Percentiles rank a stretch among this genome's conserved stretches.
These are phyloP conservation scores for Phlegmacium glaucopus DNA, from an alignment of 768 basidiomycete species.

Conservation along the genomic window DNA sequence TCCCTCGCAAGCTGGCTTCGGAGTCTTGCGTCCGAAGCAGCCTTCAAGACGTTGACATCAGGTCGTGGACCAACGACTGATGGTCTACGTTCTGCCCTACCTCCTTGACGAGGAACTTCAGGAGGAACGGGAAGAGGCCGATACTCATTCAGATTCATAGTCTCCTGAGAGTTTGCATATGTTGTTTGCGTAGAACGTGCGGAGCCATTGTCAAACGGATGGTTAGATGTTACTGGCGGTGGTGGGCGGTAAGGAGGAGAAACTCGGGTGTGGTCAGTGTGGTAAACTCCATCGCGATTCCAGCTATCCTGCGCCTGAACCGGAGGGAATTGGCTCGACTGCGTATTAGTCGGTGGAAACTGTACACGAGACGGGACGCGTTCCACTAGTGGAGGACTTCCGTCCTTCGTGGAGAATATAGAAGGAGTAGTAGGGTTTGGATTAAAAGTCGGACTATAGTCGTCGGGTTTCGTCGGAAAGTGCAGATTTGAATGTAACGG, in stretches of 20 bases:
- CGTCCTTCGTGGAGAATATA: conserved; percentile 3
- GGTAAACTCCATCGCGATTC: conserved; percentile 11
- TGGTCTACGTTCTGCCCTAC: conserved; percentile 9
- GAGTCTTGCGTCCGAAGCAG: conserved; percentile 11
- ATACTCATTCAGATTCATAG: conserved; percentile 2
- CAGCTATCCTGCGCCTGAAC: conserved; percentile 2
- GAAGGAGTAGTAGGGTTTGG: not conserved
- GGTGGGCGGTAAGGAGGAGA: conserved; percentile 5
- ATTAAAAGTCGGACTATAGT: not conserved
- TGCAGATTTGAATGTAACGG: conserved; percentile 18
- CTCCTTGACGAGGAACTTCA: conserved; percentile 2
- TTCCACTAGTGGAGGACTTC: conserved; percentile 22
- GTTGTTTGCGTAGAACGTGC: conserved; percentile 9
- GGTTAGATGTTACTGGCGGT: conserved; percentile 1
- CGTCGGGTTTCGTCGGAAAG: conserved; percentile 10
- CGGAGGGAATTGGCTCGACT: not conserved
- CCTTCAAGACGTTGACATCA: conserved; percentile 10
- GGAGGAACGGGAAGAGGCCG: conserved; percentile 1
- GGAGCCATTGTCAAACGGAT: not conserved
- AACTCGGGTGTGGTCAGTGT: conserved; percentile 6
- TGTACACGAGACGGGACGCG: conserved; percentile 17
- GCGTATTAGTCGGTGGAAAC: not conserved
- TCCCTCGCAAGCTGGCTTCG: conserved; percentile 8
- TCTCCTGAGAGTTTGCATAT: conserved; percentile 9
- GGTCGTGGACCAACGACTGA: conserved; percentile 16